Evolutionary conservation across 208 protist genomes (phyloP).

Genomic region (Vickermania ingenoplastis): DNA sequence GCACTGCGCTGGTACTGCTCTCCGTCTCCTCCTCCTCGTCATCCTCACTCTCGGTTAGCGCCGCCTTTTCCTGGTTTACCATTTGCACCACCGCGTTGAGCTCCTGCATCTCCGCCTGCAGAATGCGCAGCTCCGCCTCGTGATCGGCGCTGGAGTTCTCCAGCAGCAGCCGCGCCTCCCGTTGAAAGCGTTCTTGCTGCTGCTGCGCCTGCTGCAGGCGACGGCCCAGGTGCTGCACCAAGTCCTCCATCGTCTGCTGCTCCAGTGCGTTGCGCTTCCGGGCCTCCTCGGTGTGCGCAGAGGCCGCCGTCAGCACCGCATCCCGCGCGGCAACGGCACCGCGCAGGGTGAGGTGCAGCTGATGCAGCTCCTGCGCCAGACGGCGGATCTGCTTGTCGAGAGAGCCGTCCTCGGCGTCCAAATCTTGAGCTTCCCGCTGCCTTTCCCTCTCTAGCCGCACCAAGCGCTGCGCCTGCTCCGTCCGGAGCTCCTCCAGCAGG

Average conservation of each 20-base stretch:
- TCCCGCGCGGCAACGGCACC: constrained; percentile 12
- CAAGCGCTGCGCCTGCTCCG: not conserved
- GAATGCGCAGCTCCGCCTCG: not conserved
- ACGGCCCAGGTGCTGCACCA: not conserved
- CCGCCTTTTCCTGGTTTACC: not conserved
- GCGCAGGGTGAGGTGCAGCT: constrained; percentile 8
- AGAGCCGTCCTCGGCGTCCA: not conserved
- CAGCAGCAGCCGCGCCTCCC: not conserved
- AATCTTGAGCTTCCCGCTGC: not conserved
- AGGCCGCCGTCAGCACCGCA: constrained; percentile 3
- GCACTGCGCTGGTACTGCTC: not conserved
- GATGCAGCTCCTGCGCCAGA: not conserved
- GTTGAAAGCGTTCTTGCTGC: not conserved
- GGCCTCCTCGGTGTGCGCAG: not conserved
- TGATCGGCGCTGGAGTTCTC: not conserved
- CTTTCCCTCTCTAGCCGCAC: not conserved
- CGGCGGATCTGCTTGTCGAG: not conserved
- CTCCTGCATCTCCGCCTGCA: not conserved
- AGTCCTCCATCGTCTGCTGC: not conserved
- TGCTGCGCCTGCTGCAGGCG: not conserved
- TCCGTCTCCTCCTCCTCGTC: not conserved
- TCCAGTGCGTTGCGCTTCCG: not conserved
- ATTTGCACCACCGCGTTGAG: not conserved
- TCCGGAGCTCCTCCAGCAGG: not conserved
- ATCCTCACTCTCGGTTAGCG: not conserved